Percentiles rank a stretch among this genome's conserved stretches.
Conservation (phyloP, 2,329 filamentous ascomycete species). For the Neobulgaria alba region DNA sequence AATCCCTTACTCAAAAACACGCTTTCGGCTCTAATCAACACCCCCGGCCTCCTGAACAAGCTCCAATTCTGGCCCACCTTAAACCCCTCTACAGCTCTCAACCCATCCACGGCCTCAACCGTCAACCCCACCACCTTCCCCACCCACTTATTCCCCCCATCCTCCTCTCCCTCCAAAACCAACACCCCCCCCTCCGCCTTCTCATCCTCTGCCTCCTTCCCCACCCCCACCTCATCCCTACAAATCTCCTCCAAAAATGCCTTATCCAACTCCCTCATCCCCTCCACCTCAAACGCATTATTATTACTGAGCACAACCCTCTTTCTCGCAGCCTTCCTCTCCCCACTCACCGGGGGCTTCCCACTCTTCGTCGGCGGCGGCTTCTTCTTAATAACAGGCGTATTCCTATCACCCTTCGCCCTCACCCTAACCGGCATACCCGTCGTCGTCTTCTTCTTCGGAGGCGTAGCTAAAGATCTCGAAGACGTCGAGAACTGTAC, state of each 20-base stretch:
- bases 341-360: constrained; percentile 60
- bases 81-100: constrained; percentile 82
- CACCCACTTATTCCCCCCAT: constrained; percentile 28
- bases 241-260: constrained; percentile 48
- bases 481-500: constrained; percentile 25
- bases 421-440: neutral
- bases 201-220: constrained; percentile 49
- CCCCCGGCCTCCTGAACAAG: constrained; percentile 73
- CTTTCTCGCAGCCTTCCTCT: constrained; percentile 81
- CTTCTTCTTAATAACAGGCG: constrained; percentile 41
- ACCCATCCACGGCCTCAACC: constrained; percentile 62
- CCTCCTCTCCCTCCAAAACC: neutral
- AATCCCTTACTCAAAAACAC: constrained; percentile 60
- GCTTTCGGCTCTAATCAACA: constrained; percentile 72
- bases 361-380: constrained; percentile 16
- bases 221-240: constrained; percentile 60
- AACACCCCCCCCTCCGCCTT: constrained; percentile 31
- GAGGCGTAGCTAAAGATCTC: neutral
- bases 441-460: constrained; percentile 5
- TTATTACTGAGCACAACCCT: constrained; percentile 88
- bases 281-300: constrained; percentile 73
- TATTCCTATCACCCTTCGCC: constrained; percentile 15
- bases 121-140: constrained; percentile 65
- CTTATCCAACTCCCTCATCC: constrained; percentile 51
- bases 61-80: constrained; percentile 84